Conservation (phyloP, 352 stramenopile genomes). For the Phytopythium aichiense region DNA sequence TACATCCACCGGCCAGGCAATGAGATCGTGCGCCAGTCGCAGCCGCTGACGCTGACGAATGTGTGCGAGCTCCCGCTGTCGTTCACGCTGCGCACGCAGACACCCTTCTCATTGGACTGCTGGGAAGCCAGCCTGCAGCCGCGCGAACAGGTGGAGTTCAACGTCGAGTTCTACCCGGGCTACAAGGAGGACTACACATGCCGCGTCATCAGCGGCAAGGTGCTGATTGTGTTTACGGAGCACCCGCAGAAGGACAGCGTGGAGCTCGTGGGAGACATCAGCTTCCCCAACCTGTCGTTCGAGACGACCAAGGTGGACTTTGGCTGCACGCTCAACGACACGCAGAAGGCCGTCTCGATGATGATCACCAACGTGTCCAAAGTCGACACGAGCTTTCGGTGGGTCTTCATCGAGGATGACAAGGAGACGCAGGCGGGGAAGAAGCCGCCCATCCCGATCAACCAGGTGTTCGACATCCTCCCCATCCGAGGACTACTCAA, state of each 20-base stretch:
- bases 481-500: constrained; percentile 86
- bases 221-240: constrained; percentile 79
- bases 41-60: constrained; percentile 86
- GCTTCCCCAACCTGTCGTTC: constrained; percentile 94
- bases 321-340: constrained; percentile 95
- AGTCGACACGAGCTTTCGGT: constrained; percentile 86
- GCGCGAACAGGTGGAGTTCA: constrained; percentile 69
- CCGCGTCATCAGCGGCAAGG: constrained; percentile 81
- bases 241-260: constrained; percentile 91
- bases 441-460: constrained; percentile 88
- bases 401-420: constrained; percentile 94
- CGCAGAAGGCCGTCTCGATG: constrained; percentile 85
- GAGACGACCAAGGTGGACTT: constrained; percentile 91
- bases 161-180: constrained; percentile 92
- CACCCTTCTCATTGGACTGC: constrained; percentile 90
- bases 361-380: constrained; percentile 89
- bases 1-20: constrained; percentile 84
- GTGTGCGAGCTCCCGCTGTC: constrained; percentile 83
- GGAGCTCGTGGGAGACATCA: constrained; percentile 88
- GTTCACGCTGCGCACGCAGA: constrained; percentile 88
- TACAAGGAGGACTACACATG: constrained; percentile 91
- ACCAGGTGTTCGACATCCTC: constrained; percentile 94
- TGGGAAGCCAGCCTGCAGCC: constrained; percentile 88
- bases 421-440: constrained; percentile 58
- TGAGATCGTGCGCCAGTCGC: constrained; percentile 56